These are phyloP conservation scores for Puccinia brachypodii DNA, from an alignment of 1,284 basidiomycete genomes.

Conservation along the genomic window DNA sequence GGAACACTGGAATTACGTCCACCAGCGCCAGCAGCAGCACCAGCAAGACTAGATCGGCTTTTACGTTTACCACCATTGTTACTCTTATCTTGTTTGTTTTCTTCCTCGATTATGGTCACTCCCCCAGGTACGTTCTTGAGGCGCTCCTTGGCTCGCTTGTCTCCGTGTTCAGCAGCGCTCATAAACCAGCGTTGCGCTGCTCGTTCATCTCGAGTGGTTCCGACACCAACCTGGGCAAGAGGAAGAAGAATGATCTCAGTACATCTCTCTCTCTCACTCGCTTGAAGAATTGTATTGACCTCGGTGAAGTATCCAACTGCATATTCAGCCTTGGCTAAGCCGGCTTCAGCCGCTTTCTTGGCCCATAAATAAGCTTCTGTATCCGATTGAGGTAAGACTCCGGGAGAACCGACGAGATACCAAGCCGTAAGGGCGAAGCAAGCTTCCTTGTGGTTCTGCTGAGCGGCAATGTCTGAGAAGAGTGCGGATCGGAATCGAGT, in stretches of 20 bases:
- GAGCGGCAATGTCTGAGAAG: slow-evolving; percentile 83
- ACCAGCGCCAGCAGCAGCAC: background rate
- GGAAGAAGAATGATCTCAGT: background rate
- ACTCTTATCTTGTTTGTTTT: background rate
- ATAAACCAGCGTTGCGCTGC: slow-evolving; percentile 78
- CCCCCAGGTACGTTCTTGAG: slow-evolving; percentile 63
- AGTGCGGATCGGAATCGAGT: slow-evolving; percentile 14
- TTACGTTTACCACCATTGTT: background rate
- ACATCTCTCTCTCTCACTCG: background rate
- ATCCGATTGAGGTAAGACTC: slow-evolving; percentile 94
- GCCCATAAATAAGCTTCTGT: slow-evolving; percentile 78
- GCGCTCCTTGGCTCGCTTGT: slow-evolving; percentile 86
- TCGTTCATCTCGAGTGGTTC: slow-evolving; percentile 57
- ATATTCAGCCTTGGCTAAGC: slow-evolving; percentile 91
- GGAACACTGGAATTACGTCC: no score
- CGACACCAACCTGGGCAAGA: slow-evolving; percentile 57
- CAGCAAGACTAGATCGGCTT: background rate
- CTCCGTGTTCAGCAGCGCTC: slow-evolving; percentile 85
- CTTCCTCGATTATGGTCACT: slow-evolving; percentile 48
- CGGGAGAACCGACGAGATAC: slow-evolving; percentile 98
- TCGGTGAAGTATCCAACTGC: slow-evolving; percentile 97
- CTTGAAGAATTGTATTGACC: slow-evolving; percentile 54
- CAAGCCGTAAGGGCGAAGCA: slow-evolving; percentile 98
- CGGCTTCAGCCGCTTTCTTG: slow-evolving; percentile 82
- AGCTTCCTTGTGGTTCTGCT: slow-evolving; percentile 93